These are phyloP conservation scores for Pseudogymnoascus sp. DNA, from an alignment of 2,329 filamentous ascomycete species.

Conservation along the genomic window DNA sequence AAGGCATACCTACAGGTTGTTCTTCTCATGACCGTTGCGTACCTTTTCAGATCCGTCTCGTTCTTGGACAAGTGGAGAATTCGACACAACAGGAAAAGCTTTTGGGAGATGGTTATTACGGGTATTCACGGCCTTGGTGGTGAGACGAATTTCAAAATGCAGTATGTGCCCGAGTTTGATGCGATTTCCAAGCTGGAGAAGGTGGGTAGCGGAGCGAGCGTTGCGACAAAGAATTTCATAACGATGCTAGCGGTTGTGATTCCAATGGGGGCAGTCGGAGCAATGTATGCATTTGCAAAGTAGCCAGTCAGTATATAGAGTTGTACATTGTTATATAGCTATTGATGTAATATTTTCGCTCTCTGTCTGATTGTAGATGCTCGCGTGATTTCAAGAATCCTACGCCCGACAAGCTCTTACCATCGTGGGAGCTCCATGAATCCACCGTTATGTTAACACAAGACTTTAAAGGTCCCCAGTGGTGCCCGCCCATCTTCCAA, in stretches of 20 bases:
- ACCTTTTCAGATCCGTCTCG: conserved; percentile 30
- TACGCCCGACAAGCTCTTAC: neutral
- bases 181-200: conserved; percentile 28
- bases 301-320: neutral
- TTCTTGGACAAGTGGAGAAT: conserved; percentile 26
- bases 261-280: neutral
- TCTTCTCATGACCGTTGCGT: conserved; percentile 46
- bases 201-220: neutral
- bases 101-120: neutral
- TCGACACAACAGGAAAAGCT: neutral
- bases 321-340: neutral
- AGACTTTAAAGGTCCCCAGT: neutral
- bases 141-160: conserved; percentile 59
- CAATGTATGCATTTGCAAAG: neutral
- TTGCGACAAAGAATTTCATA: neutral
- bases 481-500: neutral
- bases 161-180: conserved; percentile 53
- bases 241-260: neutral
- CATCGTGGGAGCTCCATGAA: neutral
- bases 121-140: conserved; percentile 44
- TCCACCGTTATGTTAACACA: neutral
- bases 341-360: neutral
- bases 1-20: conserved; percentile 53
- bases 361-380: neutral
- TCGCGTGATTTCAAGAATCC: neutral